Conservation (phyloP, 2,329 filamentous ascomycete genomes). For the Pseudogymnoascus sp. region DNA sequence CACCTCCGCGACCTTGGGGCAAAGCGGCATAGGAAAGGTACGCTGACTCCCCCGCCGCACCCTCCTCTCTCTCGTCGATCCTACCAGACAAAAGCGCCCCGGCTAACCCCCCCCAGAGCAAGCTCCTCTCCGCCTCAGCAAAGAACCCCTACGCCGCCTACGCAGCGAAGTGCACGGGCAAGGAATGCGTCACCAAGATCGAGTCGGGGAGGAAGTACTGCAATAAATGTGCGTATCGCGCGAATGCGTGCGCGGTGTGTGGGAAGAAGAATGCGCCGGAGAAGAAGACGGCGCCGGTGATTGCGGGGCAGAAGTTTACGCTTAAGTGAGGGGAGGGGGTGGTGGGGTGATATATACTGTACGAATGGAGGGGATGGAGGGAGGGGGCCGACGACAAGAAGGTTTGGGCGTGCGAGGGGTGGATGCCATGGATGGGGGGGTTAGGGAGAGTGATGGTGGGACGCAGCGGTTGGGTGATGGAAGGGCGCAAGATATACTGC, state of each 20-base stretch:
- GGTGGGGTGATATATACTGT: neutral
- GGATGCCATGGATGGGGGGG: neutral
- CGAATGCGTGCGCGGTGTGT: slow-evolving; percentile 57
- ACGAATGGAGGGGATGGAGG: neutral
- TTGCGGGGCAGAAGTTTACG: slow-evolving; percentile 56
- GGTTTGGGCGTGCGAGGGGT: neutral
- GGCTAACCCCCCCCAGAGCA: slow-evolving; percentile 40
- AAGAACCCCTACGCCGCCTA: slow-evolving; percentile 62
- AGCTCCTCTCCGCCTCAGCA: slow-evolving; percentile 55
- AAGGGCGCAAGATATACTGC: neutral
- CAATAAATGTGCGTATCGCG: slow-evolving; percentile 56
- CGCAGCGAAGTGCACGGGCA: slow-evolving; percentile 50
- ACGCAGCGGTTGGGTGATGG: neutral
- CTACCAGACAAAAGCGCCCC: neutral
- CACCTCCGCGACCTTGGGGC: slow-evolving; percentile 49
- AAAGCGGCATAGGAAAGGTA: slow-evolving; percentile 54
- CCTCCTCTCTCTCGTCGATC: neutral
- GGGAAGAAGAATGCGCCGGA: slow-evolving; percentile 51
- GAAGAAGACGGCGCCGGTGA: slow-evolving; percentile 43
- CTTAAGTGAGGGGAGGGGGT: slow-evolving; percentile 41
- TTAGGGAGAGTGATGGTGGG: neutral
- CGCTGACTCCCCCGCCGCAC: too few species aligned
- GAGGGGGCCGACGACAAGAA: neutral
- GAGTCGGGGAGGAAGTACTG: slow-evolving; percentile 54
- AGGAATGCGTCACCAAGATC: slow-evolving; percentile 57